phyloP scores from a whole-genome alignment of 306 rosid species.

The barrel medic (Medicago truncatula) region DNA sequence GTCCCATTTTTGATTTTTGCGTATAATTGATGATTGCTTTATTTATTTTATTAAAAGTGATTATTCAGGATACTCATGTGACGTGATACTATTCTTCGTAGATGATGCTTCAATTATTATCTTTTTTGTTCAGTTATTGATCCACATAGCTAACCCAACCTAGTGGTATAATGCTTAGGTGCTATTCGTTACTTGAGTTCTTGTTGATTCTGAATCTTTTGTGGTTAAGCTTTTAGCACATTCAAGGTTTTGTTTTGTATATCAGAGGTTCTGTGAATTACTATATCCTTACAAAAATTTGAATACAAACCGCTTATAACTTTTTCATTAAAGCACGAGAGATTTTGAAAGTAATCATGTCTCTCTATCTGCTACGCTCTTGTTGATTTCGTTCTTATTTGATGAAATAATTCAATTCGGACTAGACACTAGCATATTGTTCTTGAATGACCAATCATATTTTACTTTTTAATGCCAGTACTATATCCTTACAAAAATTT shows the following conservation, averaged over 20 bases:
- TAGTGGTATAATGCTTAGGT: not conserved
- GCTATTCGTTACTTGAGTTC: not conserved
- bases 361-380: slow-evolving; percentile 15
- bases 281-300: not conserved
- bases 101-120: slow-evolving; percentile 12
- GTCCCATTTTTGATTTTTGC: slow-evolving; percentile 13
- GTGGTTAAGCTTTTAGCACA: not conserved
- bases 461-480: not conserved
- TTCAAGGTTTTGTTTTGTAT: not conserved
- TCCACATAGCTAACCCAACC: not conserved
- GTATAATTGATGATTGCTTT: not conserved
- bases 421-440: not conserved
- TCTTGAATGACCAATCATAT: slow-evolving; percentile 12
- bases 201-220: not conserved
- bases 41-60: not conserved
- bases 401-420: slow-evolving; percentile 6
- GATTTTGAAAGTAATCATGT: slow-evolving; percentile 1
- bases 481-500: too few relatives aligned
- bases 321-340: not conserved
- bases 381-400: slow-evolving; percentile 8
- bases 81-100: not conserved
- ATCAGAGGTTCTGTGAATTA: slow-evolving; percentile 9
- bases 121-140: not conserved
- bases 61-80: not conserved
- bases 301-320: not conserved